Percentiles rank a stretch among this genome's conserved stretches.
Conservation (phyloP, 345 rosid genomes). For the Salix udensis region DNA sequence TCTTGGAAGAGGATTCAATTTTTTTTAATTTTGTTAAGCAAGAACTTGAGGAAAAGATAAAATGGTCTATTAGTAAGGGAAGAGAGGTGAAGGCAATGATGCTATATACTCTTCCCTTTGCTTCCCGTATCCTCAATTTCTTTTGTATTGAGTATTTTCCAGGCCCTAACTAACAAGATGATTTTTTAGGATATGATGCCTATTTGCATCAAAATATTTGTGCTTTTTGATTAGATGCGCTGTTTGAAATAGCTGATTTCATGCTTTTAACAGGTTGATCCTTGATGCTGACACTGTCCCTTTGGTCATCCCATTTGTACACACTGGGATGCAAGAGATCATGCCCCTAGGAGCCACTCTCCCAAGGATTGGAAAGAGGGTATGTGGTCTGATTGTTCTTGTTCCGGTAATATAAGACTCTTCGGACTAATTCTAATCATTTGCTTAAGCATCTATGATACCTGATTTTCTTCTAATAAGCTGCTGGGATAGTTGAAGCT, state of each 20-base stretch:
- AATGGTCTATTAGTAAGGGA: background rate
- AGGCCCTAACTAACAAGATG: no score
- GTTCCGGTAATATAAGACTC: background rate
- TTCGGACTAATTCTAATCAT: background rate
- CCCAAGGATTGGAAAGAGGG: constrained; percentile 89
- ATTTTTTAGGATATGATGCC: background rate
- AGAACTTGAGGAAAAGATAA: background rate
- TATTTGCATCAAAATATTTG: background rate
- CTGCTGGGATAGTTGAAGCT: background rate
- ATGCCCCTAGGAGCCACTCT: constrained; percentile 90
- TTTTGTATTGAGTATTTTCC: no score
- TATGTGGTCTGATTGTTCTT: constrained; percentile 25
- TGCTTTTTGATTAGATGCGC: background rate
- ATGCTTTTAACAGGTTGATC: constrained; percentile 52
- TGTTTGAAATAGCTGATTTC: background rate
- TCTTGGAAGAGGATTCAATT: background rate
- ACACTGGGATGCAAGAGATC: constrained; percentile 90
- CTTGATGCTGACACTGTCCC: constrained; percentile 82
- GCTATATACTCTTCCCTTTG: no score
- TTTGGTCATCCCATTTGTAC: constrained; percentile 87
- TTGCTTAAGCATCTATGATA: background rate
- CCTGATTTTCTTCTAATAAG: no score
- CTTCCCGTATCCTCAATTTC: no score
- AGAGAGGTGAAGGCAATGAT: no score
- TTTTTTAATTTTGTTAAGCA: background rate